Evolutionary conservation across 2,329 filamentous ascomycete species (phyloP), one percentile per base, ranked within the genome.

Genomic region (Trichophaea hybrida): DNA sequence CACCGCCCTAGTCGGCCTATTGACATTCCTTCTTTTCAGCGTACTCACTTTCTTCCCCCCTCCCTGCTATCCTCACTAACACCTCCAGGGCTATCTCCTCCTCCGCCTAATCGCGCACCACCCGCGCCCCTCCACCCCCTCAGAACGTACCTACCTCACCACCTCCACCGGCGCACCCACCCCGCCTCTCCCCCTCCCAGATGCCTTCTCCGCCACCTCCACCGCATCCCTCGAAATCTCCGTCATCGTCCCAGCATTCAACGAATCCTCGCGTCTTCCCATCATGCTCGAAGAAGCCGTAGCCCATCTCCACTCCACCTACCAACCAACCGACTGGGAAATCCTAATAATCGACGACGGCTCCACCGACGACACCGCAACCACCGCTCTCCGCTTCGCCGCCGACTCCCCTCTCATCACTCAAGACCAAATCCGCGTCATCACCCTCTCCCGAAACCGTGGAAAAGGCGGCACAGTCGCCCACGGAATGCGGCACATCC

Each of bases 401-500:
- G 78, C 78, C 54, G 79, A 83, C 56, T 5, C 13, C n/a, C 35
- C 12, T 8, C 81, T 88, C 65, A 72, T 81, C 1, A 72, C 73
- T 33, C 83, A 91, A 65, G 88, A 91, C 59, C 79, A 87, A 49
- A 79, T 98, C 60, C 80, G 93, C 8, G 82, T 98, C 12, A 80
- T 96, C 53, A 81, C 78, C 5, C 75, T 98, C 56, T 81, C 83
- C 63, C 75, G 81, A 72, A 98, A 98, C 72, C 80, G 93, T 62
- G 93, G 93, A 62, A 98, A 98, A 73, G 93, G 93, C 57, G 93
- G 93, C 24, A 88, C 88, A 6, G 93, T 97, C 43, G 94, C 88
- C 2, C 93, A 98, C 72, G 93, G 93, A 6, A 85, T 98, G 77
- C 80, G 93, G 40, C 93, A 98, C 74, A 89, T 87, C 4, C 79